phyloP scores from a whole-genome alignment of 2,329 filamentous ascomycete genomes.

The Teratosphaeria gauchensis region DNA sequence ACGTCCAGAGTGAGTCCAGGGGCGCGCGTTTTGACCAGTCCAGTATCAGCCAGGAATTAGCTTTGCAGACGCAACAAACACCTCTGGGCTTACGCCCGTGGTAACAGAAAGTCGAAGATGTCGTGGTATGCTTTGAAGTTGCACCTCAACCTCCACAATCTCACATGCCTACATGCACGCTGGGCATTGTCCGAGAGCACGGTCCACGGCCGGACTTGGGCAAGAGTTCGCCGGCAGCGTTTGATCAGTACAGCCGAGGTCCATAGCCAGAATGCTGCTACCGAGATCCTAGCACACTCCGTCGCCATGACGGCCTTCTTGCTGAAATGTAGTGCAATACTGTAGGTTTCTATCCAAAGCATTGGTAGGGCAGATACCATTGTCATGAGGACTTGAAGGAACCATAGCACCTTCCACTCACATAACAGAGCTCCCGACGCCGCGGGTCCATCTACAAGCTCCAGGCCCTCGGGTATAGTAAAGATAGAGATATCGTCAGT shows the following conservation, averaged over 20 bases:
- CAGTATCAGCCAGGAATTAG: not conserved
- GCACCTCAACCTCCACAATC: constrained; percentile 8
- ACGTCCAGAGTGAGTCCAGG: not conserved
- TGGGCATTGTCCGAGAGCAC: not conserved
- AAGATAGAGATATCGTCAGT: not conserved
- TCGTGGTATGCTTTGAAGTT: constrained; percentile 2
- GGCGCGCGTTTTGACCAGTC: not conserved
- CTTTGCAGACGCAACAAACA: too few relatives aligned
- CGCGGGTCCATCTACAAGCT: not conserved
- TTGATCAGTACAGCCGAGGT: not conserved
- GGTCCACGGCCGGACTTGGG: not conserved
- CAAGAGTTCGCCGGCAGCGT: not conserved
- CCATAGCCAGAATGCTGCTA: not conserved
- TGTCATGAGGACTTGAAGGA: not conserved
- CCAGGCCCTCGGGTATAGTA: not conserved
- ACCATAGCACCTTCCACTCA: not conserved
- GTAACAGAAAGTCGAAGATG: too few relatives aligned
- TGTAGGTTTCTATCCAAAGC: not conserved
- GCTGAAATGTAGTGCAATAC: not conserved
- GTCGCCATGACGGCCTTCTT: not conserved
- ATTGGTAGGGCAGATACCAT: not conserved
- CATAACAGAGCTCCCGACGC: not conserved
- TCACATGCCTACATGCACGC: not conserved
- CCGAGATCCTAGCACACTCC: not conserved
- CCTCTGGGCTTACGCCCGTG: too few relatives aligned